Conservation (phyloP, 1,284 basidiomycete species). For the Lentinula novae-zelandiae region DNA sequence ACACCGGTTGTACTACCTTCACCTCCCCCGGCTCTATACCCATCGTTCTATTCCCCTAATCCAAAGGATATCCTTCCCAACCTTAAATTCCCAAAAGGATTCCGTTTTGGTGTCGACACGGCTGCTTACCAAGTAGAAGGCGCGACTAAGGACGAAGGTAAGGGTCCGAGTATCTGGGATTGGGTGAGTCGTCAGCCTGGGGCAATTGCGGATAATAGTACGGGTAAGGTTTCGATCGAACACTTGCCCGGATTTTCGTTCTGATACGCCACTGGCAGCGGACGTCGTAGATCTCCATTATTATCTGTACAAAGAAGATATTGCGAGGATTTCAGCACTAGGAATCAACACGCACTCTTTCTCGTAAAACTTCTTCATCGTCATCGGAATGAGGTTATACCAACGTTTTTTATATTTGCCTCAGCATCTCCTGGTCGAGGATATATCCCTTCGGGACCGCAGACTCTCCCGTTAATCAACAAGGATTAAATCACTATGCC, state of each 20-base stretch:
- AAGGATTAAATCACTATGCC: constrained; percentile 42
- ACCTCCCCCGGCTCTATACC: constrained; percentile 41
- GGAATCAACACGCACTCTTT: constrained; percentile 47
- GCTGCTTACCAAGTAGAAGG: constrained; percentile 49
- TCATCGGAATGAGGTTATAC: neutral
- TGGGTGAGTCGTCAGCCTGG: constrained; percentile 39
- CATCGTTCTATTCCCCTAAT: constrained; percentile 38
- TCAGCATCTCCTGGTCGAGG: constrained; percentile 44
- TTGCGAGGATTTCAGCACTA: constrained; percentile 41
- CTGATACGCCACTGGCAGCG: constrained; percentile 23
- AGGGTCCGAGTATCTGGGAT: constrained; percentile 46
- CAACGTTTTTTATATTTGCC: neutral
- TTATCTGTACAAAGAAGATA: constrained; percentile 45
- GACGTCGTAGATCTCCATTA: constrained; percentile 46
- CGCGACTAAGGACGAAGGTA: constrained; percentile 43
- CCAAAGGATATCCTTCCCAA: constrained; percentile 38
- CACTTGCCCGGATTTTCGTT: neutral
- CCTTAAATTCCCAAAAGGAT: constrained; percentile 37
- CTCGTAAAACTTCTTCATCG: constrained; percentile 31
- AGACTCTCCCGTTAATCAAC: constrained; percentile 43
- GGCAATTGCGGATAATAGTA: constrained; percentile 36
- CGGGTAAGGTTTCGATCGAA: constrained; percentile 24
- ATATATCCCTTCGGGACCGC: constrained; percentile 45
- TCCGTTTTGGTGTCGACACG: constrained; percentile 45
- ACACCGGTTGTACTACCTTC: constrained; percentile 37